Evolutionary conservation across 305 asterid species (phyloP), one percentile per base, ranked within the genome.

Genomic region (Fraxinus nigra): DNA sequence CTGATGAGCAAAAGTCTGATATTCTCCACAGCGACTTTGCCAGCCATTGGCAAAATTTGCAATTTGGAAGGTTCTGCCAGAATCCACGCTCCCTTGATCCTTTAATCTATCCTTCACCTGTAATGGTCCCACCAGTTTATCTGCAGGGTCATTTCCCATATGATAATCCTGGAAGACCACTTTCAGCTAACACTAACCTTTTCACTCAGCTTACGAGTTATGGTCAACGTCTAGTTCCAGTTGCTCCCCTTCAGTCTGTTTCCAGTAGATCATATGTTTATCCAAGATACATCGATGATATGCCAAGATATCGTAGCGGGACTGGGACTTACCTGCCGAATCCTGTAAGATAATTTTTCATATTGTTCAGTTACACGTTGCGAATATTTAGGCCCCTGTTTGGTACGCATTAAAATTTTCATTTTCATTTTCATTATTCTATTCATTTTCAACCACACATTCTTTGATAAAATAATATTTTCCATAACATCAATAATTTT

Each of bases 281-380:
- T 87, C 97, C 86, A 83, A 89, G 79, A 70, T 90, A 86, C 86
- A 81, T 82, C 76, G 97, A 95, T 85, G 97, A 92, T 59, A 83
- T 95, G 88, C 98, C 98, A 38, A 92, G 97, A 88, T 88, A 90
- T 80, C 97, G 95, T 77, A 90, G 93, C 61, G 99, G 99, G 83
- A 95, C 99, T 3, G 99, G 99, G 80, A 95, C 99, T 24, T 95
- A 95, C 91, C 90, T 95, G 88, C 99, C 99, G 34, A 95, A 92
- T 87, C 97, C 96, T 87, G 99, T 95, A 88, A 94, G 98, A 63
- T 83, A 76, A 18, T 51, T 87, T 76, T 37, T 84, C 65, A 76
- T 77, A 61, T 79, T 77, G 78, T 26, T 65, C 14, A 4, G n/a
- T 18, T 56, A 56, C 67, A 14, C 1, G n/a, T 48, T 14, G 59